A percentile compares a stretch with the other conserved stretches of the same genome.
Evolutionary conservation across 495 filamentous ascomycete species (phyloP).

Genomic region (Corynascus novoguineensis): DNA sequence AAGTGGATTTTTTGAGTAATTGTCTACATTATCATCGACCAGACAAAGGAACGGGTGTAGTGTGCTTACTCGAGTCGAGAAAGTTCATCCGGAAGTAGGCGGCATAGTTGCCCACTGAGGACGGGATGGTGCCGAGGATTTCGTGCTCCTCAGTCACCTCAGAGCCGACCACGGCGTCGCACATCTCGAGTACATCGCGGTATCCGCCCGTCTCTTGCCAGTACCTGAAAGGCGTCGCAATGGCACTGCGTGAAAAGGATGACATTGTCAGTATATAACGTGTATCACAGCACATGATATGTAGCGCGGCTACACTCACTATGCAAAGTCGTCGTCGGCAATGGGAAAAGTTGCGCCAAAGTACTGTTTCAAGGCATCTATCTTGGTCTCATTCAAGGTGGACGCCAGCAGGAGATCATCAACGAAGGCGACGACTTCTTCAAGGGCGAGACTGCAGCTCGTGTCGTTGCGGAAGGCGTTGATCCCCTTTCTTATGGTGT

Average conservation of each 20-base stretch:
- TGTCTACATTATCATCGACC: too few relatives aligned
- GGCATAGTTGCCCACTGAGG: conserved; percentile 45
- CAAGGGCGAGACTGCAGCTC: conserved; percentile 56
- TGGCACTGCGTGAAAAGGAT: conserved; percentile 20
- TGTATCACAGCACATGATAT: not conserved
- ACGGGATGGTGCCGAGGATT: conserved; percentile 21
- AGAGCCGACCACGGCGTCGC: conserved; percentile 26
- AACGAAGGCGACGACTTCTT: conserved; percentile 50
- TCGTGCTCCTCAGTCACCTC: conserved; percentile 16
- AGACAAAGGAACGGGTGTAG: too few relatives aligned
- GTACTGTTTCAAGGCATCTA: conserved; percentile 20
- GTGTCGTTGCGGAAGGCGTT: conserved; percentile 30
- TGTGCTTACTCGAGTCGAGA: conserved; percentile 49
- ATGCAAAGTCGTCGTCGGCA: conserved; percentile 28
- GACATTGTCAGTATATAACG: too few relatives aligned
- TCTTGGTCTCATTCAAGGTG: conserved; percentile 13
- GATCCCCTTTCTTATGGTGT: conserved; percentile 54
- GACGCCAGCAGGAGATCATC: conserved; percentile 41
- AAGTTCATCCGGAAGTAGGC: conserved; percentile 45
- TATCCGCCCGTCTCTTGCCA: conserved; percentile 32
- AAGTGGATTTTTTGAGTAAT: not conserved
- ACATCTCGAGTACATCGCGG: conserved; percentile 49
- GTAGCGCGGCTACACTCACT: conserved; percentile 7
- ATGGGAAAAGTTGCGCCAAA: conserved; percentile 23
- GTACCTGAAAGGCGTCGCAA: conserved; percentile 24